Evolutionary conservation across 176 grass and related monocot species (phyloP).

Genomic region (Avena insularis): DNA sequence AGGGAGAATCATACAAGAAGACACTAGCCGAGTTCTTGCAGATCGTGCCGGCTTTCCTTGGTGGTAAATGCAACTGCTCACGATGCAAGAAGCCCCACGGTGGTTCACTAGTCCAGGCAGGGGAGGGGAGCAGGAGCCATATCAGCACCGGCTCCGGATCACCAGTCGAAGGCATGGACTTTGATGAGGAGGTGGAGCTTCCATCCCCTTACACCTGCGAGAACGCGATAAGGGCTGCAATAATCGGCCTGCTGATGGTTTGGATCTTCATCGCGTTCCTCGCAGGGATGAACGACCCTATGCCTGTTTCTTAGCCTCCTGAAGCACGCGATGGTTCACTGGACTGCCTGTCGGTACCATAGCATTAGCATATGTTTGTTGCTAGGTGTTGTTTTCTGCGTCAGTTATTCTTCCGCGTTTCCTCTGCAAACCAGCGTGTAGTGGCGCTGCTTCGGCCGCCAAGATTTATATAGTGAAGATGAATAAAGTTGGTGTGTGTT

Average conservation of each 20-base stretch:
- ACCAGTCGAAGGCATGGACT: slow-evolving; percentile 31
- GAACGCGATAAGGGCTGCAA: slow-evolving; percentile 64
- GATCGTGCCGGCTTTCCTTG: slow-evolving; percentile 70
- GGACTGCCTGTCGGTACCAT: background rate
- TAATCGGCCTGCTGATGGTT: slow-evolving; percentile 76
- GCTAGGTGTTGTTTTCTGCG: slow-evolving; percentile 10
- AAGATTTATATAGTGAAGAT: slow-evolving; percentile 14
- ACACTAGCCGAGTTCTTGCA: slow-evolving; percentile 68
- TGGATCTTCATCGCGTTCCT: slow-evolving; percentile 77
- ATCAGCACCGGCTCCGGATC: slow-evolving; percentile 35
- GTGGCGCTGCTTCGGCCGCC: background rate
- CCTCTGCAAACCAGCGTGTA: background rate
- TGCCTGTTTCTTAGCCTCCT: slow-evolving; percentile 30
- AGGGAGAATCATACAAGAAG: slow-evolving; percentile 85
- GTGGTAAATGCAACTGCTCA: slow-evolving; percentile 75
- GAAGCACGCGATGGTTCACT: slow-evolving; percentile 1
- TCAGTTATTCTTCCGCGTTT: background rate
- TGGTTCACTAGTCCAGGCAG: slow-evolving; percentile 34
- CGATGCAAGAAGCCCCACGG: slow-evolving; percentile 60
- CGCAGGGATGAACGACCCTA: slow-evolving; percentile 76
- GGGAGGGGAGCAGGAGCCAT: slow-evolving; percentile 56
- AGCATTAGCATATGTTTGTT: slow-evolving; percentile 16
- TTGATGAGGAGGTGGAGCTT: slow-evolving; percentile 44
- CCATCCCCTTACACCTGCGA: slow-evolving; percentile 57
- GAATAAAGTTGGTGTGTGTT: slow-evolving; percentile 17